phyloP scores from a whole-genome alignment of 2,329 filamentous ascomycete species.

The Lachnellula cervina region DNA sequence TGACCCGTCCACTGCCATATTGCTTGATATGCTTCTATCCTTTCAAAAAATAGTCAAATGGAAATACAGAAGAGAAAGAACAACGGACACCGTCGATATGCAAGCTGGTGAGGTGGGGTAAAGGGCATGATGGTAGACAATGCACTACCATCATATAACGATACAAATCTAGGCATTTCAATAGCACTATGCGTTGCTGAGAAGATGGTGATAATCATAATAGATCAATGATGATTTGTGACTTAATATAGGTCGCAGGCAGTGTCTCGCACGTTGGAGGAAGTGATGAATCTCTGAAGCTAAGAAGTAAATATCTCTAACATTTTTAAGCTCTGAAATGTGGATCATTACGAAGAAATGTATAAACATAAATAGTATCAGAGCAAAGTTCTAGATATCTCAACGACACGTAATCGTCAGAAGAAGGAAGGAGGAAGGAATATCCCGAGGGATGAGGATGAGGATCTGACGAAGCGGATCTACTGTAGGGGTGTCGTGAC shows the following conservation, averaged over 20 bases:
- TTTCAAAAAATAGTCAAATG: background rate
- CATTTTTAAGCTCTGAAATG: no score
- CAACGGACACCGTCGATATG: background rate
- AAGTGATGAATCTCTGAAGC: no score
- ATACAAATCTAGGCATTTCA: background rate
- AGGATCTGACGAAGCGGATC: no score
- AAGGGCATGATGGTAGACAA: background rate
- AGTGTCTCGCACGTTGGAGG: no score
- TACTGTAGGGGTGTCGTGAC: background rate
- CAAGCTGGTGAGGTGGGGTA: background rate
- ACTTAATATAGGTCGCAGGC: background rate
- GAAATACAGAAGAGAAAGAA: background rate
- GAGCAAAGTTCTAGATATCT: no score
- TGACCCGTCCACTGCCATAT: conserved; percentile 4
- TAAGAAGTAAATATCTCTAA: no score
- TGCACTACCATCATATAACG: background rate
- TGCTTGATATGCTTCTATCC: background rate
- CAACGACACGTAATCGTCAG: no score
- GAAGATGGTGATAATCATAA: background rate
- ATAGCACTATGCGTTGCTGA: background rate
- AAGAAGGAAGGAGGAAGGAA: no score
- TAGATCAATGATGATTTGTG: conserved; percentile 5
- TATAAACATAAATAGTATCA: no score
- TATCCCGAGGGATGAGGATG: no score
- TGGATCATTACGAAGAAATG: no score